A percentile compares a stretch with the other conserved stretches of the same genome.
phyloP scores from a whole-genome alignment of 805 yeast genomes.

The Aciculoconidium aculeatum region DNA sequence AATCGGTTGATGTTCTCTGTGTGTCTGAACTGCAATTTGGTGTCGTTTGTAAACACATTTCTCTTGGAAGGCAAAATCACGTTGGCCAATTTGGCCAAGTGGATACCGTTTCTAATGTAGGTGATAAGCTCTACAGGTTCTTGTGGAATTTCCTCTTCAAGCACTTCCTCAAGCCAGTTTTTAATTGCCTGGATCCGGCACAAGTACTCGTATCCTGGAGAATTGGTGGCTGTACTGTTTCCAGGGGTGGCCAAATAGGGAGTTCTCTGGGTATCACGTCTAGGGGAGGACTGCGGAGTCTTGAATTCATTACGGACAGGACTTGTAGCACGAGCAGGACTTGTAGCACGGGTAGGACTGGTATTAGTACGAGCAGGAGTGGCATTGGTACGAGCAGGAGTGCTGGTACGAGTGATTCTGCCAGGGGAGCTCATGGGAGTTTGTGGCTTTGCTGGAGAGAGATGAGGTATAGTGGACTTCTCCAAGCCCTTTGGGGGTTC shows the following conservation, averaged over 20 bases:
- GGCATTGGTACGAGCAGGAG: constrained; percentile 2
- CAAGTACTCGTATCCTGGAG: constrained; percentile 61
- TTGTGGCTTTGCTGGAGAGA: constrained; percentile 1
- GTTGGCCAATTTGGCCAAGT: constrained; percentile 72
- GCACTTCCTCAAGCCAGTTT: constrained; percentile 65
- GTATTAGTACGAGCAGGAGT: constrained; percentile 2
- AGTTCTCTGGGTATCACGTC: too few species aligned
- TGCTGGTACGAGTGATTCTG: constrained; percentile 1
- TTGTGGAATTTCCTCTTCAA: constrained; percentile 50
- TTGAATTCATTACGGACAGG: too few species aligned
- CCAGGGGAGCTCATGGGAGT: not conserved
- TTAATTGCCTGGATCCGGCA: constrained; percentile 81
- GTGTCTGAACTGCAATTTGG: constrained; percentile 71
- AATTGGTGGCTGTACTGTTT: constrained; percentile 21
- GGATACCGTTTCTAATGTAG: constrained; percentile 76
- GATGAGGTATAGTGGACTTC: too few species aligned
- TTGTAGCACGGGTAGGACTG: constrained; percentile 1
- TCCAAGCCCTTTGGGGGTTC: too few species aligned
- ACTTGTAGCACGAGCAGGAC: constrained; percentile 2
- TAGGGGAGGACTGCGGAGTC: too few species aligned
- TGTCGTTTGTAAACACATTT: constrained; percentile 50
- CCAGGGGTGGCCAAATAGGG: constrained; percentile 26
- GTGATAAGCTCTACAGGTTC: constrained; percentile 56
- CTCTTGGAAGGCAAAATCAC: constrained; percentile 61
- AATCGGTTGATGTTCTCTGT: constrained; percentile 89